Evolutionary conservation across 306 rosid species (phyloP), one percentile per base, ranked within the genome.

Genomic region (Luffa aegyptiaca): DNA sequence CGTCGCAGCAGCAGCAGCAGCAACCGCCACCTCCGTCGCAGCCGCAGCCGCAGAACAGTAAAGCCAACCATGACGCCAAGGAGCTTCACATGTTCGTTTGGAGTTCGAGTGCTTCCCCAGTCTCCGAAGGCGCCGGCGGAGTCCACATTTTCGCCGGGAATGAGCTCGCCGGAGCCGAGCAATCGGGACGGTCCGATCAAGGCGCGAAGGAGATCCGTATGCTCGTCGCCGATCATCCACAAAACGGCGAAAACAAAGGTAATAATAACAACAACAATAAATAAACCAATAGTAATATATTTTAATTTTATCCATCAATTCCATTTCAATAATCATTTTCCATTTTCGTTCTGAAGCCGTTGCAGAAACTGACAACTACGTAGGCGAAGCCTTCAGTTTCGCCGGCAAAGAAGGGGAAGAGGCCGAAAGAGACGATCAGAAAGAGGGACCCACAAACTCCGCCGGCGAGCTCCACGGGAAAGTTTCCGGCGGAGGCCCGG

Each of bases 51-150:
- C 80, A 42, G 64, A 55, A 64, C 14, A 75, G 76, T 13, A 93
- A 90, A 79, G 31, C 86, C 0, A 91, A 80, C 82, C 88, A 90
- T 26, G 97, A 93, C 33, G 97, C 95, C 4, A 93, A 93, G 75
- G 98, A 93, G 88, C 95, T 93, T 6, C 98, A 93, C 82, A 91
- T 93, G 98, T 93, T 91, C 14, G 98, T 93, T 37, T 93, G 98
- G 98, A 93, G 98, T 84, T 91, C 98, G 0, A 91, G 95, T 17
- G 89, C 85, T 0, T 93, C 98, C 0, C 97, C 98, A 14, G 98
- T 91, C 65, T 93, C 98, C 0, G 97, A 96, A 44, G 86, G 81
- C 5, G 89, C 87, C 36, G 77, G 78, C 0, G 97, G 98, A 17
- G 91, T 94, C 77, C 97, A 90, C 41, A 95, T 90, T 2, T 89